These are phyloP conservation scores for Monascus ruber DNA, from an alignment of 2,329 filamentous ascomycete genomes.

Conservation along the genomic window DNA sequence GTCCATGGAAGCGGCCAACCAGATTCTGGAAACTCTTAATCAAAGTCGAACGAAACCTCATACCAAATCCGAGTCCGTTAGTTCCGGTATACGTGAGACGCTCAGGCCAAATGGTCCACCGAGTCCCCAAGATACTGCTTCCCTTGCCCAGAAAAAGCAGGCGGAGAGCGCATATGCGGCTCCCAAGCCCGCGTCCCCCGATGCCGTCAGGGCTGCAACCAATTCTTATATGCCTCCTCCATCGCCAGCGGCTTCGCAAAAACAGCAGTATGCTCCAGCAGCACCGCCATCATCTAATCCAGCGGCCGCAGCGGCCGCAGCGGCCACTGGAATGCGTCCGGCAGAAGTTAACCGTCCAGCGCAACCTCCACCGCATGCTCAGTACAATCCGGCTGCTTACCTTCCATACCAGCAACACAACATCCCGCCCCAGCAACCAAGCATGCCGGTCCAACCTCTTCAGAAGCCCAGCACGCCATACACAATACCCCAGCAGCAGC, in stretches of 20 bases:
- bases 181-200: slow-evolving; percentile 26
- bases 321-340: slow-evolving; percentile 35
- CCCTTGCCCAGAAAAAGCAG: slow-evolving; percentile 25
- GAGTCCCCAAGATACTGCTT: slow-evolving; percentile 24
- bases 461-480: slow-evolving; percentile 16
- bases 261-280: slow-evolving; percentile 37
- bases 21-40: slow-evolving; percentile 79
- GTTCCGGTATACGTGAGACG: slow-evolving; percentile 44
- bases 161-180: slow-evolving; percentile 25
- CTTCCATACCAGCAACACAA: slow-evolving; percentile 22
- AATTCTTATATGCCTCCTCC: slow-evolving; percentile 34
- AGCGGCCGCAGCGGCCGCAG: slow-evolving; percentile 39
- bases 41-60: slow-evolving; percentile 65
- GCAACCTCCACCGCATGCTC: slow-evolving; percentile 33
- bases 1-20: slow-evolving; percentile 94
- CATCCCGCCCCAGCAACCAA: neutral
- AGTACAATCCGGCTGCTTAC: slow-evolving; percentile 34
- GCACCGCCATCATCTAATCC: slow-evolving; percentile 37
- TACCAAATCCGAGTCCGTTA: slow-evolving; percentile 44
- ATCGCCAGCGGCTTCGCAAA: slow-evolving; percentile 30
- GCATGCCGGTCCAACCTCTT: slow-evolving; percentile 15
- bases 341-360: slow-evolving; percentile 30
- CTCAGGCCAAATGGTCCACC: slow-evolving; percentile 46
- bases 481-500: slow-evolving; percentile 17
- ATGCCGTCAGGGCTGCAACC: slow-evolving; percentile 32